Evolutionary conservation across 208 protist genomes (phyloP).

Genomic region (Trypanosomatidae sp.): DNA sequence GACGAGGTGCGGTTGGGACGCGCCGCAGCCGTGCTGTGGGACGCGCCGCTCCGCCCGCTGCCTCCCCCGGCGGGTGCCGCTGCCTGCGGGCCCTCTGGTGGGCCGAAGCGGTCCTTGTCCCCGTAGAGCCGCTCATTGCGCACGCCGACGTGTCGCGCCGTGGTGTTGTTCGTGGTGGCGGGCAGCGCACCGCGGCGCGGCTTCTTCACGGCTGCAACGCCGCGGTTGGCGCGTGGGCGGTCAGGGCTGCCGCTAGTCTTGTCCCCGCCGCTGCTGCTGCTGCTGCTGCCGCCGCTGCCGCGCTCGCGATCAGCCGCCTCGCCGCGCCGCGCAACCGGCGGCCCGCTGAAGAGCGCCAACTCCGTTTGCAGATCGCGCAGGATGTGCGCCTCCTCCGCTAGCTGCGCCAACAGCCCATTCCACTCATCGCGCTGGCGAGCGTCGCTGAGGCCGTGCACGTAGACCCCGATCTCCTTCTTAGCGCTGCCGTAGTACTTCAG

Average conservation of each 20-base stretch:
- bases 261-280: not conserved
- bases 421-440: constrained; percentile 36
- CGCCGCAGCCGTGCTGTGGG: too few species aligned
- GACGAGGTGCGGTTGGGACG: constrained; percentile 4
- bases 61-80: not conserved
- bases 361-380: constrained; percentile 42
- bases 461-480: constrained; percentile 38
- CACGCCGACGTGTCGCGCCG: constrained; percentile 26
- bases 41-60: too few species aligned
- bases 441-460: constrained; percentile 27
- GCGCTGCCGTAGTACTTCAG: constrained; percentile 53
- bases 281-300: constrained; percentile 9
- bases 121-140: constrained; percentile 66
- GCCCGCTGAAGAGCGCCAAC: constrained; percentile 18
- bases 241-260: too few species aligned
- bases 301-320: constrained; percentile 5
- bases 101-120: constrained; percentile 83
- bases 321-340: constrained; percentile 5
- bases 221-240: too few species aligned
- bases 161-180: constrained; percentile 6
- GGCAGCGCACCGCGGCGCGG: too few species aligned
- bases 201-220: too few species aligned
- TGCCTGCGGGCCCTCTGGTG: constrained; percentile 36
- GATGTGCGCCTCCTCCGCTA: constrained; percentile 37
- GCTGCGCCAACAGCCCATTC: constrained; percentile 34